These are phyloP conservation scores for Centrapalus pauciflorus DNA, from an alignment of 129 eudicot species.

Conservation along the genomic window DNA sequence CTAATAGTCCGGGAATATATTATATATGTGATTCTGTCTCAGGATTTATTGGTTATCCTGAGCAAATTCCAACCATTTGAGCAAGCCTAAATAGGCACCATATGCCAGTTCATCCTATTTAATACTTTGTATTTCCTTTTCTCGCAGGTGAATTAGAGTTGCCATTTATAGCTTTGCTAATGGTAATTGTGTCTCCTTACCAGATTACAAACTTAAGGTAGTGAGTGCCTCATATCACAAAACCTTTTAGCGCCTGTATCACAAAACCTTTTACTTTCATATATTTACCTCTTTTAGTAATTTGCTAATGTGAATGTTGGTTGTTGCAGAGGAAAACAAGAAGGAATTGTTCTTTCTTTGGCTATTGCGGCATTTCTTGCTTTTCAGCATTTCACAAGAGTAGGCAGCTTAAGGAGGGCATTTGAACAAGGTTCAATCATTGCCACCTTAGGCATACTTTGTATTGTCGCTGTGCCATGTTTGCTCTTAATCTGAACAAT, in stretches of 20 bases:
- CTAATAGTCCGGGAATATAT: background rate
- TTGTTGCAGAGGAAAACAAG: constrained; percentile 71
- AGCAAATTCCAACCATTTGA: background rate
- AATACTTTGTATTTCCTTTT: background rate
- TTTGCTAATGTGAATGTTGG: constrained; percentile 3
- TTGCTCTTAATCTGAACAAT: constrained; percentile 54
- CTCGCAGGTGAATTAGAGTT: constrained; percentile 82
- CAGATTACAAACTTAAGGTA: constrained; percentile 79
- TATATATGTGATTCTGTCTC: background rate
- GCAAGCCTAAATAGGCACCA: background rate
- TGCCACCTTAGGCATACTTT: constrained; percentile 73
- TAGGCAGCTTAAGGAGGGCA: constrained; percentile 63
- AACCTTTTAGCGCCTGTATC: background rate
- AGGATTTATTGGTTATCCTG: background rate
- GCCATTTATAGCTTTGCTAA: constrained; percentile 66
- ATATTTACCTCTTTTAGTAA: background rate
- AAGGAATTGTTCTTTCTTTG: constrained; percentile 68
- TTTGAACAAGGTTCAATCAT: constrained; percentile 79
- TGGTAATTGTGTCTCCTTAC: constrained; percentile 67
- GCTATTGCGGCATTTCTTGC: constrained; percentile 69
- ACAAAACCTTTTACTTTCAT: background rate
- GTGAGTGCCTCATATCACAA: background rate
- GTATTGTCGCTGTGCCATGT: constrained; percentile 60
- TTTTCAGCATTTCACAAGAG: constrained; percentile 76
- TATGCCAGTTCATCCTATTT: background rate